These are phyloP conservation scores for Monilinia polystroma DNA, from an alignment of 2,329 filamentous ascomycete genomes.

Conservation along the genomic window DNA sequence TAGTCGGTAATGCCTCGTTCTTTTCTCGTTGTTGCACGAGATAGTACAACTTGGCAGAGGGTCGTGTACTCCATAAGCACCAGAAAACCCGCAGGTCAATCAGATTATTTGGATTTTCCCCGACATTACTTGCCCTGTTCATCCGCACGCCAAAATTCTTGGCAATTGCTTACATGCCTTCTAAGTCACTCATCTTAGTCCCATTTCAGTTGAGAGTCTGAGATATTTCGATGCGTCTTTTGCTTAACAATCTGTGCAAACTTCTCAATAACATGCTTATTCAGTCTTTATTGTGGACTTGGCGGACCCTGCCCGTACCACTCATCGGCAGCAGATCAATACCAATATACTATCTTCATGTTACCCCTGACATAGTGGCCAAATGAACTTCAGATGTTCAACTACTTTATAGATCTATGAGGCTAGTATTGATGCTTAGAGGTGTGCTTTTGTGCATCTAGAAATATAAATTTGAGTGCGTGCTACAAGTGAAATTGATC, in stretches of 20 bases:
- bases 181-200: not conserved
- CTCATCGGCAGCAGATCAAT: not conserved
- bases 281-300: not conserved
- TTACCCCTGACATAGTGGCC: not conserved
- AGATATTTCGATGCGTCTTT: conserved; percentile 3
- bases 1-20: not conserved
- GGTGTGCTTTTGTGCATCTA: not conserved
- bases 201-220: not conserved
- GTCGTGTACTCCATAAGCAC: not conserved
- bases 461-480: not conserved
- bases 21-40: not conserved
- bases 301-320: no score
- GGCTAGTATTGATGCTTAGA: not conserved
- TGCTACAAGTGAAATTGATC: not conserved
- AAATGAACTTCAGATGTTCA: not conserved
- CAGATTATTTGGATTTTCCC: not conserved
- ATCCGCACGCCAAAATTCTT: not conserved
- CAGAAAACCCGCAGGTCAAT: not conserved
- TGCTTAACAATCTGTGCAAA: not conserved
- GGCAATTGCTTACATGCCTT: not conserved
- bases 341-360: not conserved
- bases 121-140: not conserved
- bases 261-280: not conserved
- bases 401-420: not conserved
- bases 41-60: not conserved